Base-by-base conservation (phyloP, 257 asterid species). In the Capsicum rhomboideum region DNA sequence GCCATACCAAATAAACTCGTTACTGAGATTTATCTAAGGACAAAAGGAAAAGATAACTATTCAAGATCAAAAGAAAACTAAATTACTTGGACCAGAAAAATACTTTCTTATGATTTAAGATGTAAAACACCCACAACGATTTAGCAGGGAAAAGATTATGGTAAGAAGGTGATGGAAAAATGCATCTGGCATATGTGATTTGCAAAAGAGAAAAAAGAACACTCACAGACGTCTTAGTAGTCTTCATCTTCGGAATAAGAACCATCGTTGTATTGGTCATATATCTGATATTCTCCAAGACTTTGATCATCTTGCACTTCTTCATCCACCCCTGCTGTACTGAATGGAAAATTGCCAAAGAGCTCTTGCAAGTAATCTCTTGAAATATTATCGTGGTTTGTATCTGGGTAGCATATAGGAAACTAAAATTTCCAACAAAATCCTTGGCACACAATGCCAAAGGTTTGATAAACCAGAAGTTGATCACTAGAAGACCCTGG, bases 291-390 rank as follows among this genome's bases (percentile, higher is more conserved):
- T 79, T 87, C 97, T 81, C 90, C 98, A 77, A 88, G 91, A 61
- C 79, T 87, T 10, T 86, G 90, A 83, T 90, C 86, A 74, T 88
- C 90, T 75, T 42, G 85, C 90, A 85, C 58, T 68, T 85, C 58
- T 68, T 85, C 93, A 85, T 86, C 86, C 50, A 81, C 89, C 21
- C 85, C 91, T 20, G 59, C 87, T 69, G 88, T 89, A 50, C 88
- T 89, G 37, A 87, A 88, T 31, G 97, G 95, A 56, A 92, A 96
- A 86, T 93, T 89, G n/a, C 92, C 97, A 85, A 96, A 96, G 44
- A 96, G 99, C 67, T 92, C 95, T 83, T 93, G 99, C 63, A 96
- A 94, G 87, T 91, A 93, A 85, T 85, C 92, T 84, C 90, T 90
- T 4, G 98, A 94, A 83, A 93, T 71, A 80, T 90, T 93, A 82